phyloP scores from a whole-genome alignment of 371 early-diverging fungal genomes.

The Actinomortierella ambigua region DNA sequence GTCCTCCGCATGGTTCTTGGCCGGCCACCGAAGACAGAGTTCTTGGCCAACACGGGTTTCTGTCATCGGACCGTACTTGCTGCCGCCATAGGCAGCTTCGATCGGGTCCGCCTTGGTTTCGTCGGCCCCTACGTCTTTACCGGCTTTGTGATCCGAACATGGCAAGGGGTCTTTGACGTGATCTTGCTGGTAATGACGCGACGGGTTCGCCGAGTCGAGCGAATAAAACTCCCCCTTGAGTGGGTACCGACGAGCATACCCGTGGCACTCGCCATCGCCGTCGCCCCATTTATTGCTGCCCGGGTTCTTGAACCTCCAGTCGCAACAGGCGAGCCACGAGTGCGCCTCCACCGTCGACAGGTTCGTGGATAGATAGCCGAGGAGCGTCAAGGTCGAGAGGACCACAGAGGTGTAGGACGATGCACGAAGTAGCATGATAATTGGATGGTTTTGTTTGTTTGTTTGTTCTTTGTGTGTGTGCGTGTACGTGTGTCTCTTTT shows the following conservation, averaged over 20 bases:
- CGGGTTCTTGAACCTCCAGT: slow-evolving; percentile 7
- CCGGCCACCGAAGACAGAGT: slow-evolving; percentile 39
- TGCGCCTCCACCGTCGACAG: slow-evolving; percentile 12
- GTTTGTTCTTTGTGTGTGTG: neutral
- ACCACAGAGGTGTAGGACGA: neutral
- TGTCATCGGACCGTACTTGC: slow-evolving; percentile 29
- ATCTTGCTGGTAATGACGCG: slow-evolving; percentile 17
- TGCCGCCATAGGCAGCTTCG: slow-evolving; percentile 22
- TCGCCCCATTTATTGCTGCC: slow-evolving; percentile 5
- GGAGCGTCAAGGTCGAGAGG: slow-evolving; percentile 2
- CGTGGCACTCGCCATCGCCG: slow-evolving; percentile 16
- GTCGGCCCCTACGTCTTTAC: slow-evolving; percentile 18
- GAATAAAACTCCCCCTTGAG: neutral
- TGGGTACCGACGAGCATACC: slow-evolving; percentile 22
- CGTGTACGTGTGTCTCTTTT: too few species aligned
- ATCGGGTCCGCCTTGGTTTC: slow-evolving; percentile 17
- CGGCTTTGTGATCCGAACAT: slow-evolving; percentile 18
- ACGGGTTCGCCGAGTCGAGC: slow-evolving; percentile 14
- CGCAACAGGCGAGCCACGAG: slow-evolving; percentile 12
- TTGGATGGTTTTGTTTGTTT: neutral
- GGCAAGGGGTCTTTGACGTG: slow-evolving; percentile 16
- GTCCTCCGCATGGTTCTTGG: slow-evolving; percentile 41
- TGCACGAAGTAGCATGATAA: neutral
- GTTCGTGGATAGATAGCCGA: neutral
- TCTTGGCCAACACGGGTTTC: slow-evolving; percentile 11